These are phyloP conservation scores for Paxillus rubicundulus DNA, from an alignment of 768 basidiomycete genomes.

Conservation along the genomic window DNA sequence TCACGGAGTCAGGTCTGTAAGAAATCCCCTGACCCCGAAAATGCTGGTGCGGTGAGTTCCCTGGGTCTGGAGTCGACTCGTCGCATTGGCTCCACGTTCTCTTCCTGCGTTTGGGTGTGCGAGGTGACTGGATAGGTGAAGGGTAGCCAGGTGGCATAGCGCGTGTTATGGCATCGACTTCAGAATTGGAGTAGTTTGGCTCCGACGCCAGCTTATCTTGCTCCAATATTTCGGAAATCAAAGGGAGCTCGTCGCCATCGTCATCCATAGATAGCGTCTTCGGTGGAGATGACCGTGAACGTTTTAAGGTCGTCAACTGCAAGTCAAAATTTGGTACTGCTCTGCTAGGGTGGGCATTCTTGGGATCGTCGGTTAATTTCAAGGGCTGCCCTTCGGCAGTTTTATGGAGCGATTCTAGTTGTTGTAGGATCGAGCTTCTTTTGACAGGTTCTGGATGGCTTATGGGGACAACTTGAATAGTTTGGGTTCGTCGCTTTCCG, in stretches of 20 bases:
- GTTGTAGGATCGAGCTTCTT: slow-evolving; percentile 32
- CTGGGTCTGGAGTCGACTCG: background rate
- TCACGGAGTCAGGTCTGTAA: background rate
- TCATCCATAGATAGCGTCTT: slow-evolving; percentile 20
- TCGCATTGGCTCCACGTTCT: background rate
- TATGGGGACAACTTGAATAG: background rate
- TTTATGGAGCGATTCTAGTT: slow-evolving; percentile 44
- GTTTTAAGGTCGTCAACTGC: slow-evolving; percentile 38
- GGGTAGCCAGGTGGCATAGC: slow-evolving; percentile 30
- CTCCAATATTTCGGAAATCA: slow-evolving; percentile 31
- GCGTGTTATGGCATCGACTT: slow-evolving; percentile 44
- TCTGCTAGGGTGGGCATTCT: slow-evolving; percentile 13
- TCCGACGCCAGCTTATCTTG: slow-evolving; percentile 33
- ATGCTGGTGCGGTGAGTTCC: background rate
- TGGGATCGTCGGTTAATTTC: slow-evolving; percentile 37
- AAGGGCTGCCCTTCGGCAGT: slow-evolving; percentile 42
- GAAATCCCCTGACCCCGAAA: background rate
- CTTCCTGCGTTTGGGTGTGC: background rate
- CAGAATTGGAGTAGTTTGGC: slow-evolving; percentile 41
- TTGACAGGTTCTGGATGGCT: slow-evolving; percentile 23
- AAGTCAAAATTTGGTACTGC: slow-evolving; percentile 47
- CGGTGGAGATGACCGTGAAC: slow-evolving; percentile 20
- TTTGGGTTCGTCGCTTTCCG: background rate
- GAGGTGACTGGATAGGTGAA: background rate
- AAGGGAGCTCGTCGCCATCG: slow-evolving; percentile 37